Base-by-base conservation (phyloP, 352 stramenopile genomes). In the Plasmopara viticola region DNA sequence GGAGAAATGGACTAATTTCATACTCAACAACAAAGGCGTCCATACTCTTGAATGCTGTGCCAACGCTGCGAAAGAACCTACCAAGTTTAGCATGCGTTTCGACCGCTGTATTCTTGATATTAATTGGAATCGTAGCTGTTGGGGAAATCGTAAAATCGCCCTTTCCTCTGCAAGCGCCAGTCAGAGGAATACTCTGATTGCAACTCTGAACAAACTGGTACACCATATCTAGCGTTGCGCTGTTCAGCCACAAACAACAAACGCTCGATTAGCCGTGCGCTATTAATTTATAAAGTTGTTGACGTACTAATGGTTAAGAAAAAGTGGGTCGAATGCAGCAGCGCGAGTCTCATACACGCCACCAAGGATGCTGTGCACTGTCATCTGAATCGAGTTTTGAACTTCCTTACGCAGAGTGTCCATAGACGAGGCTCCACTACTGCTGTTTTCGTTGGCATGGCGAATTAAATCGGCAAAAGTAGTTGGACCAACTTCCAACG, bases 201-300 rank as follows among this genome's bases (percentile, higher is more conserved):
- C 75, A 89, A 37, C 60, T 70, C 52, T 86, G 74, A 47, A 75
- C 74, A 45, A 87, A 72, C 35, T 77, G 74, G 48, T 85, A 89
- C 38, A 86, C 50, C 51, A 82, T 62, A 20, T 86, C 78, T 5
- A 80, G 29, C 56, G 71, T 83, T 18, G 75, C 64, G 35, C 58
- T 76, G 25, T 41, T 35, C 12, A 15, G 14, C 14, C 14, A 59
- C 10, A 48, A 31, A 53, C 42, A 53, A 49, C 20, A 41, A 15
- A 45, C 12, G 29, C 41, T 35, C 31, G 31, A 9, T 20, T 50
- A 28, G 39, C 34, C 35, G 7, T 41, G 37, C 37, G 37, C 13
- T 8, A 15, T 13, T 17, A 30, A 2, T 34, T 28, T 25, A 60
- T 0, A 34, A 10, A 17, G 20, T 4, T 20, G 31, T 15, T 14